Evolutionary conservation across 176 grass and related monocot species (phyloP).

Genomic region (Juncus effusus): DNA sequence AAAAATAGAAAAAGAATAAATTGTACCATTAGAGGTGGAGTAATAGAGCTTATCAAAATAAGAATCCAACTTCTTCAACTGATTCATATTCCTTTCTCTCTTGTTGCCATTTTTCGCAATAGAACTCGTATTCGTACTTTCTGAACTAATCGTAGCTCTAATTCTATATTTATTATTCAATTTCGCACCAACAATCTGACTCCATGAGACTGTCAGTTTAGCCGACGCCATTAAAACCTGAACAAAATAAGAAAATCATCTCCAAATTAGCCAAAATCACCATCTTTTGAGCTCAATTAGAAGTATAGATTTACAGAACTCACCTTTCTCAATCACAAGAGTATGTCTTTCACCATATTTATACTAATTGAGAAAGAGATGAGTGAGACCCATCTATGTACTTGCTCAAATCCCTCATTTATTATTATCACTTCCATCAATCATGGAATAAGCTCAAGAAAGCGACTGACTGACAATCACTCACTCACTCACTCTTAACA

Average conservation of each 20-base stretch:
- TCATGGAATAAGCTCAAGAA: not conserved
- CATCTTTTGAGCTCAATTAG: no score
- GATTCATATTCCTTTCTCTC: not conserved
- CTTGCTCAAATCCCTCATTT: no score
- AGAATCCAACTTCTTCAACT: slow-evolving; percentile 20
- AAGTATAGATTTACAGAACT: not conserved
- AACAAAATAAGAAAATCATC: no score
- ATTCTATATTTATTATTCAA: slow-evolving; percentile 11
- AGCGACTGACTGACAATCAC: not conserved
- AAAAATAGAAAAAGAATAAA: no score
- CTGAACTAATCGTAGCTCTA: not conserved
- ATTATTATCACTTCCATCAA: not conserved
- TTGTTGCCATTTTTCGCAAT: slow-evolving; percentile 3
- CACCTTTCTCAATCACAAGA: not conserved
- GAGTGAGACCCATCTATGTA: no score
- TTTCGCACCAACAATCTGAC: slow-evolving; percentile 17
- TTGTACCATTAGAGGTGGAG: not conserved
- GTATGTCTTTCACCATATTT: not conserved
- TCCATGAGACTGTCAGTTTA: no score
- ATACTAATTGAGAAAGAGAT: no score
- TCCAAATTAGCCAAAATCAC: no score
- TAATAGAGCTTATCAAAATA: slow-evolving; percentile 18
- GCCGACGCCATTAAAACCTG: no score
- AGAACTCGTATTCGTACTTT: not conserved
- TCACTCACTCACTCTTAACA: not conserved